Evolutionary conservation across 805 yeast genomes (phyloP), one percentile per base, ranked within the genome.

Genomic region (Nakazawaea sp.): DNA sequence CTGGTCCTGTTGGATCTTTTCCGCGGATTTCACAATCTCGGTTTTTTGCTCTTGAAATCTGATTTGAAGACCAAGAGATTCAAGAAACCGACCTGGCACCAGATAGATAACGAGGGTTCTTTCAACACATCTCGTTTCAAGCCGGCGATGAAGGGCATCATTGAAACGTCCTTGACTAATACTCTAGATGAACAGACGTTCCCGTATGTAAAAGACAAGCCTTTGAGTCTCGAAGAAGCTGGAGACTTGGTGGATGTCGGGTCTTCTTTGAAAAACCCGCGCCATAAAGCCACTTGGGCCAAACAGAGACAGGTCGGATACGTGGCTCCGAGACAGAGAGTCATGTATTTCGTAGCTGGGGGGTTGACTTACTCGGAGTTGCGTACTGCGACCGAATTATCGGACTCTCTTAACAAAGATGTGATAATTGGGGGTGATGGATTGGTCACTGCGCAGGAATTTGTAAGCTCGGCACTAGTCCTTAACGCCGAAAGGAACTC

Each of bases 321-420:
- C 13, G 33, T 32, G 27, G 45, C 57, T 4, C 51, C 62, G 3
- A 65, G 77, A 45, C 96, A 86, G 52, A 65, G 92, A 34, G 65
- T 89, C 6, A 73, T 89, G 45, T 74, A 88, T 40, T 92, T 78
- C 51, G 72, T 87, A 19, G 81, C 95, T 2, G 99, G 99, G 17
- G 98, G 97, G 7, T 59, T 84, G 16, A 86, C 97, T 0, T 75
- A 81, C 46, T 72, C 89, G 2, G 99, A 92, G 56, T 62, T 82
- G 20, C 72, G 90, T 44, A 70, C 85, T 10, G 78, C 80, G 4
- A 80, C 84, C 48, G 90, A 85, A 44, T 66, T 87, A 32, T 72
- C 86, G 7, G 58, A 62, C 13, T 56, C 68, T 31, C 66, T 75
- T 40, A 75, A 81, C 50, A 80, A 76, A 52, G 95, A 87, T 43